Evolutionary conservation across 164 flowering plant species (phyloP).

Genomic region (Amborella trichopoda): DNA sequence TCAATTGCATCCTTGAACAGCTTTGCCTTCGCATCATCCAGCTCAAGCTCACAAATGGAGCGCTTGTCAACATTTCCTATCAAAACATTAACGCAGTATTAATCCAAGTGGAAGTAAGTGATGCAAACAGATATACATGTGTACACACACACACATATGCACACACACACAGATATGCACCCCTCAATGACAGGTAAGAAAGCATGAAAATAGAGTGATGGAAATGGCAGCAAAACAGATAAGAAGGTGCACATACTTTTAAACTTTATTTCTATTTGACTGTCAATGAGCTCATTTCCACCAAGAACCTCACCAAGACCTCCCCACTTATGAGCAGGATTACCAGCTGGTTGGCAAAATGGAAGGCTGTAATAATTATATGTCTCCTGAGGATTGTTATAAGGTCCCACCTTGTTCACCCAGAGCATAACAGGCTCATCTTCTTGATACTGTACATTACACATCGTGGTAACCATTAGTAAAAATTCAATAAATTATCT

Average conservation of each 20-base stretch:
- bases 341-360: conserved; percentile 55
- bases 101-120: no score
- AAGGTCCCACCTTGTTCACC: conserved; percentile 99
- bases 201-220: no score
- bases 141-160: no score
- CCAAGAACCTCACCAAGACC: conserved; percentile 99
- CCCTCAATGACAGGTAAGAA: no score
- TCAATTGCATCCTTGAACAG: conserved; percentile 95
- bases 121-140: no score
- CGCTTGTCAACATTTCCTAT: conserved; percentile 77
- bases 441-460: conserved; percentile 71
- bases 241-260: conserved; percentile 37
- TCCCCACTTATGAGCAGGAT: conserved; percentile 89
- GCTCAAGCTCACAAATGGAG: conserved; percentile 55
- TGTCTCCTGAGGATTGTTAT: conserved; percentile 98
- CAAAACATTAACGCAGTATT: conserved; percentile 1
- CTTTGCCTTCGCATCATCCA: conserved; percentile 68
- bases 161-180: no score
- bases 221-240: conserved; percentile 1
- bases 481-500: no score
- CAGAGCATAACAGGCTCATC: conserved; percentile 82
- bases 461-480: no score
- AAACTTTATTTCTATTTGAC: conserved; percentile 74
- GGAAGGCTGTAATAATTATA: conserved; percentile 96
- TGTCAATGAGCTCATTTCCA: conserved; percentile 97